These are phyloP conservation scores for Acarospora socialis DNA, from an alignment of 2,329 filamentous ascomycete species.

Conservation along the genomic window DNA sequence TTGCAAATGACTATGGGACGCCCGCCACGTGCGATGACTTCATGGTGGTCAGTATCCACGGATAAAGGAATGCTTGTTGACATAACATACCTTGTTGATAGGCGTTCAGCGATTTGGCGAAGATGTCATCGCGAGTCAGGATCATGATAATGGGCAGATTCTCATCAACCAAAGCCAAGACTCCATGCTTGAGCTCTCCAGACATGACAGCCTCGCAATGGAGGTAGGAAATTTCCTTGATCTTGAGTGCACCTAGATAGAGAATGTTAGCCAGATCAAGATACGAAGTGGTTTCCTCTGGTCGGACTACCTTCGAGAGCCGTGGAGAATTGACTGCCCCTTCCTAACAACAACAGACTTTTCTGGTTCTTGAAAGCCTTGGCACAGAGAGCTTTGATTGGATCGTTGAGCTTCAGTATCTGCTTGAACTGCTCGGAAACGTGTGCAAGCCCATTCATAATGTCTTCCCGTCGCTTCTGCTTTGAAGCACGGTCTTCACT, in stretches of 20 bases:
- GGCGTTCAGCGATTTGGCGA: constrained; percentile 97
- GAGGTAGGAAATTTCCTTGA: constrained; percentile 99
- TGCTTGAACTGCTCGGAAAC: constrained; percentile 85
- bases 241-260: constrained; percentile 66
- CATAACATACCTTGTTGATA: constrained; percentile 73
- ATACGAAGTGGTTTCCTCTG: constrained; percentile 13
- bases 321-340: constrained; percentile 93
- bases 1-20: constrained; percentile 99
- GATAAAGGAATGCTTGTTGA: neutral
- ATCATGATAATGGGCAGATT: constrained; percentile 99
- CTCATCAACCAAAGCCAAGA: constrained; percentile 92
- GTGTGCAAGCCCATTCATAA: constrained; percentile 81
- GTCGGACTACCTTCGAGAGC: constrained; percentile 84
- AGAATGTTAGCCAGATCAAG: constrained; percentile 10
- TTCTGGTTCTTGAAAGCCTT: constrained; percentile 96
- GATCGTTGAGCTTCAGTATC: constrained; percentile 78
- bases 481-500: constrained; percentile 96
- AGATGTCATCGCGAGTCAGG: constrained; percentile 85
- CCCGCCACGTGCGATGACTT: constrained; percentile 86
- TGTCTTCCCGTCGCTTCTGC: constrained; percentile 78
- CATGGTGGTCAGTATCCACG: constrained; percentile 13
- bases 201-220: constrained; percentile 99
- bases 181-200: constrained; percentile 97
- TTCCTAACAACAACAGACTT: constrained; percentile 80
- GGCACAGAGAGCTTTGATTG: constrained; percentile 87